Evolutionary conservation across 2,329 filamentous ascomycete species (phyloP), one percentile per base, ranked within the genome.

Genomic region (Fusarium chuoi): DNA sequence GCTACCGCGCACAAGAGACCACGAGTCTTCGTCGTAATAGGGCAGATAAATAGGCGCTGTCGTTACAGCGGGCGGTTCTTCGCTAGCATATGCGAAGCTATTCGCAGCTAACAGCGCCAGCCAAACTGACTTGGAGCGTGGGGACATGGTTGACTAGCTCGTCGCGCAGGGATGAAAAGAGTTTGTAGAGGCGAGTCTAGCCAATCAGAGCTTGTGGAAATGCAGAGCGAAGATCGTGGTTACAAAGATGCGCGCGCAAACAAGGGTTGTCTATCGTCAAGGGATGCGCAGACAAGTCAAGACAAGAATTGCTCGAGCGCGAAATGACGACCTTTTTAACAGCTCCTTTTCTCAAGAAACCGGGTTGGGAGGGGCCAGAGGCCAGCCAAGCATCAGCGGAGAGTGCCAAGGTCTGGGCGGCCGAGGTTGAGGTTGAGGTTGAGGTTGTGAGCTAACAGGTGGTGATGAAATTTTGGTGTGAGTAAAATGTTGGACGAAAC

Each of bases 31-130:
- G 44, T 78, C 70, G 58, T 86, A 87, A 42, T 83, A 82, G 1
- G 86, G 86, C 7, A 87, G 77, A 65, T 81, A 87, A 58, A 87
- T 82, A 35, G 85, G 84, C 22, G 85, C 84, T 24, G 83, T 83
- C 7, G 83, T 84, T 33, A 81, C 67, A n/a, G 79, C 73, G 30
- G 80, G 72, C 33, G 75, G 58, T 48, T 75, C 36, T 33, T 75
- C 42, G 33, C 65, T 65, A 65, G 74, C 62, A 49, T 71, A 70
- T 45, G 73, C 75, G 64, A 70, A 67, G 60, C 72, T 65, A 65
- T 69, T 77, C 38, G 79, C 58, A 42, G 77, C 77, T 33, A 82
- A 54, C 58, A 81, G 24, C 8, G 74, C 68, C 60, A 82, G 68
- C 67, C 78, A 70, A 18, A 68, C 44, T 45, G 62, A 70, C 51